These are phyloP conservation scores for Verticillium dahliae DNA, from an alignment of 2,329 filamentous ascomycete genomes.

Conservation along the genomic window DNA sequence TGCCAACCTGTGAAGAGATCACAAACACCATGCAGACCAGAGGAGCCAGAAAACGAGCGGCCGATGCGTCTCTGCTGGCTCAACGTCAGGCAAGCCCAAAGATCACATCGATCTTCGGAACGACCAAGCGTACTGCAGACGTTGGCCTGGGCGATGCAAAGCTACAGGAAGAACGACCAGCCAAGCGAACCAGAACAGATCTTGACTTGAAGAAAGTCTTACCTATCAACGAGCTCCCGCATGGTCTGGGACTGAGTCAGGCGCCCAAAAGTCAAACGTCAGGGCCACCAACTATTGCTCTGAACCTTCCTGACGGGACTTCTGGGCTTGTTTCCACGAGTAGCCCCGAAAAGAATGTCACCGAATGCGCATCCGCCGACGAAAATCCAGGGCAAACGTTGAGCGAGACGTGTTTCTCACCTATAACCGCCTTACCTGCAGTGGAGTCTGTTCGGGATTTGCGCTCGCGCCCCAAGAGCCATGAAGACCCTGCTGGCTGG, in stretches of 20 bases:
- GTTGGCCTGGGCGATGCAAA: neutral
- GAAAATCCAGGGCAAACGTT: neutral
- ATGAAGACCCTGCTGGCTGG: neutral
- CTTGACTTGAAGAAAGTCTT: neutral
- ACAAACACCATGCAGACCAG: slow-evolving; percentile 1
- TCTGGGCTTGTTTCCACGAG: neutral
- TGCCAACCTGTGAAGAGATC: neutral
- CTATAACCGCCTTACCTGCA: no score
- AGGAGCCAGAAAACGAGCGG: neutral
- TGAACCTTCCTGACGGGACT: no score
- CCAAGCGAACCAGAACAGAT: neutral
- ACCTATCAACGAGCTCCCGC: slow-evolving; percentile 3
- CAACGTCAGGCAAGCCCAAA: neutral
- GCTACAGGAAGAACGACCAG: neutral
- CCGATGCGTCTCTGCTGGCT: neutral
- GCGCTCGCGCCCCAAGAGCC: neutral
- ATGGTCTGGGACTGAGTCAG: slow-evolving; percentile 10
- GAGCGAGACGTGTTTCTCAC: neutral
- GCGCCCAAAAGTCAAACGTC: neutral
- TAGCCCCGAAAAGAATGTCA: neutral
- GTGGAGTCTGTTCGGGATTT: no score
- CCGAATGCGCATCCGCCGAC: neutral
- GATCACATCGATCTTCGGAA: neutral
- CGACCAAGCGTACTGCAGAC: neutral
- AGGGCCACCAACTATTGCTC: neutral